phyloP scores from a whole-genome alignment of 2,329 filamentous ascomycete species.

The Penicillium sp. region DNA sequence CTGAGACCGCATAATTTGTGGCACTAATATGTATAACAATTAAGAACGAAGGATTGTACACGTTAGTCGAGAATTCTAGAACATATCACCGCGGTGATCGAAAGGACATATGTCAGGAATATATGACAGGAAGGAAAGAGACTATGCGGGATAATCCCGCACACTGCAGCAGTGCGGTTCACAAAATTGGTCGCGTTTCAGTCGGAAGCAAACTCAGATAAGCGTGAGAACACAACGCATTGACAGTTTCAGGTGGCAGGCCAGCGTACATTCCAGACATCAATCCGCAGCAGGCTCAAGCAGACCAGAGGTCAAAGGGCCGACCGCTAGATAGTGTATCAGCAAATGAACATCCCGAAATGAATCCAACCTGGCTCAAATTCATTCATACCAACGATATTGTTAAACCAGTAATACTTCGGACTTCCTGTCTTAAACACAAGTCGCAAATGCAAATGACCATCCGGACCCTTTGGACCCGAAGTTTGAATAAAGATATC shows the following conservation, averaged over 20 bases:
- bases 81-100: not conserved
- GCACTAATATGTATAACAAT: too few relatives aligned
- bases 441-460: conserved; percentile 26
- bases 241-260: not conserved
- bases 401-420: conserved; percentile 34
- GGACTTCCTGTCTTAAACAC: conserved; percentile 27
- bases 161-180: not conserved
- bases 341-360: not conserved
- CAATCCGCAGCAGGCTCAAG: conserved; percentile 22
- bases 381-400: conserved; percentile 26
- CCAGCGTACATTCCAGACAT: conserved; percentile 33
- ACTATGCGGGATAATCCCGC: too few relatives aligned
- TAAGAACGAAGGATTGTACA: too few relatives aligned
- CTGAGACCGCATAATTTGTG: too few relatives aligned
- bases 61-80: not conserved
- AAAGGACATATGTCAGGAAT: too few relatives aligned
- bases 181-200: conserved; percentile 26
- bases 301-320: conserved; percentile 19
- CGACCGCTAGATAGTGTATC: conserved; percentile 21
- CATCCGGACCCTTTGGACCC: conserved; percentile 22
- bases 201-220: conserved; percentile 23
- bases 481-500: conserved; percentile 29
- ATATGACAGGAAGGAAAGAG: not conserved
- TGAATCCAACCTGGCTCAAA: not conserved
- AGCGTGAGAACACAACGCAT: not conserved